Conservation (phyloP, 129 eudicot species). For the Sambucus nigra region DNA sequence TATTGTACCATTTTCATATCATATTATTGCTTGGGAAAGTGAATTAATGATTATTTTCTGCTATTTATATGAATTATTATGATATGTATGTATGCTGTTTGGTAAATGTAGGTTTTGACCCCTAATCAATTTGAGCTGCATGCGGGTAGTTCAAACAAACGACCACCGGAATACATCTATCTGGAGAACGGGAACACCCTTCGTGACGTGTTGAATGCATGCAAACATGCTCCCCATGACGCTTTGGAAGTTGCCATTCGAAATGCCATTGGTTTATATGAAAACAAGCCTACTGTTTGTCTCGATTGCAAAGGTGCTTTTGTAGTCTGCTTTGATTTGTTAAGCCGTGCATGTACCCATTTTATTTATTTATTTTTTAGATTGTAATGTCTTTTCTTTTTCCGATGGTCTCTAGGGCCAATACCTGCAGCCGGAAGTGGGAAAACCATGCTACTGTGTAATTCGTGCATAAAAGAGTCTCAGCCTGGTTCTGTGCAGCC, state of each 20-base stretch:
- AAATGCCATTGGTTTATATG: conserved; percentile 31
- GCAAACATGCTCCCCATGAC: conserved; percentile 43
- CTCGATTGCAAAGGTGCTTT: conserved; percentile 31
- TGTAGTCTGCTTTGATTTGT: neutral
- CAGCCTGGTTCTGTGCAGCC: conserved; percentile 21
- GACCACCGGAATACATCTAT: conserved; percentile 77
- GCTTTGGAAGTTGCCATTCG: conserved; percentile 34
- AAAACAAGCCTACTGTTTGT: conserved; percentile 11
- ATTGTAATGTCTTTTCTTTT: neutral
- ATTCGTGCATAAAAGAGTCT: conserved; percentile 24
- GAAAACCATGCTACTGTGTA: conserved; percentile 21
- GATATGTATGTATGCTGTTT: conserved; percentile 1
- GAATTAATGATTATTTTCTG: neutral
- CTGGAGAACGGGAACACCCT: conserved; percentile 71
- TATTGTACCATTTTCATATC: neutral
- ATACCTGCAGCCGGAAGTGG: conserved; percentile 25
- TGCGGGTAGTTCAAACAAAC: conserved; percentile 82
- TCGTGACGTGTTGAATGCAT: conserved; percentile 61
- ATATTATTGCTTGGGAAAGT: neutral
- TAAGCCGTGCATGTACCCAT: neutral
- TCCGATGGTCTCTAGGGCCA: conserved; percentile 16
- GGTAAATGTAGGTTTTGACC: conserved; percentile 40
- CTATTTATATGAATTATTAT: too few relatives aligned
- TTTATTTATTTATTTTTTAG: too few relatives aligned
- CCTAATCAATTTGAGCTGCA: conserved; percentile 84